phyloP scores from a whole-genome alignment of 78 protist species.

The Cavenderia fasciculata region DNA sequence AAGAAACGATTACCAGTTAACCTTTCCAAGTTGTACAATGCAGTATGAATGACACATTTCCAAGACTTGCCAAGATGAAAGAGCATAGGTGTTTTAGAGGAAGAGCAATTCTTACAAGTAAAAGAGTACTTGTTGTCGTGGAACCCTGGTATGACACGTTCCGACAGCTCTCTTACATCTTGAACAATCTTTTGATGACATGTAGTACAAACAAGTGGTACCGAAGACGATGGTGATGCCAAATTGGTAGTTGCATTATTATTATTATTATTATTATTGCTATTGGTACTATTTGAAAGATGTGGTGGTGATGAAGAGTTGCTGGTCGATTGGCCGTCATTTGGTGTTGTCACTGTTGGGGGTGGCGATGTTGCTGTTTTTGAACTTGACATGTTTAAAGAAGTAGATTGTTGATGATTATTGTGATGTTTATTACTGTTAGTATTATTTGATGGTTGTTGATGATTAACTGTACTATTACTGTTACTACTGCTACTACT shows the following conservation, averaged over 20 bases:
- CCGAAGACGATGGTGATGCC: slow-evolving; percentile 1
- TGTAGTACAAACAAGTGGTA: slow-evolving; percentile 21
- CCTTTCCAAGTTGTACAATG: slow-evolving; percentile 57
- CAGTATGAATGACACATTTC: slow-evolving; percentile 76
- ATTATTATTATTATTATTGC: neutral
- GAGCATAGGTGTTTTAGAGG: slow-evolving; percentile 36
- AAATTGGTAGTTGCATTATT: neutral
- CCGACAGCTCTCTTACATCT: slow-evolving; percentile 56
- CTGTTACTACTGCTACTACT: too few relatives aligned
- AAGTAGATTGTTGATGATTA: too few relatives aligned
- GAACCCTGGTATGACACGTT: slow-evolving; percentile 57
- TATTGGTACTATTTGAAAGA: neutral
- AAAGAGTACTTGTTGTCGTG: slow-evolving; percentile 69
- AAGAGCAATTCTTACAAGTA: slow-evolving; percentile 25
- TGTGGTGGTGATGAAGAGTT: too few relatives aligned
- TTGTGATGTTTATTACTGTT: too few relatives aligned
- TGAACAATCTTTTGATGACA: slow-evolving; percentile 35
- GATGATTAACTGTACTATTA: too few relatives aligned
- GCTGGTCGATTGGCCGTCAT: neutral
- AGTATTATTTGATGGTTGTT: too few relatives aligned
- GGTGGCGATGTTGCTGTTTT: too few relatives aligned
- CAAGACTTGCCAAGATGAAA: slow-evolving; percentile 61
- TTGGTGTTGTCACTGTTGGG: neutral
- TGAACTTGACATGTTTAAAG: too few relatives aligned
- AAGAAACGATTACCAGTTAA: slow-evolving; percentile 32